Evolutionary conservation across 805 yeast genomes (phyloP), one percentile per base, ranked within the genome.

Genomic region (Candida broadrunensis): DNA sequence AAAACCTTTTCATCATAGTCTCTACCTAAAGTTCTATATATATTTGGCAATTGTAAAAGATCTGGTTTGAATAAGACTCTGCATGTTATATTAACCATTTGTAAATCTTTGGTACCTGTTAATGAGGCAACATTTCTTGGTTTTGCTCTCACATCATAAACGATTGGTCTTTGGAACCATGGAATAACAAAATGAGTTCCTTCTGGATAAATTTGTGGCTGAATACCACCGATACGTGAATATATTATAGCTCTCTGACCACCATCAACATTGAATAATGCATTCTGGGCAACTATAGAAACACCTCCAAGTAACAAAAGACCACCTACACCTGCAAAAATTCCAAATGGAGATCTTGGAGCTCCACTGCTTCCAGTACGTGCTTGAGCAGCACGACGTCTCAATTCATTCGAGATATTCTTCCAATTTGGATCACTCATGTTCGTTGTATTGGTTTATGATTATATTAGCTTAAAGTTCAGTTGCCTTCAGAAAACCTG

Each of bases 241-340:
- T 93, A 93, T 29, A 93, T 78, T 56, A 93, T 90, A 14, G 97
- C 99, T 60, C 99, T 77, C 65, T 91, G 98, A 66, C 99, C 99
- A 80, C 99, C 99, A 65, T 93, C 98, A 45, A 93, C 99, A 50
- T 71, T 70, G 52, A 69, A 70, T 43, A 70, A 61, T 16, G 74
- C 73, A 44, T 70, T 70, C 39, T 67, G 73, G 13, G 69, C 73
- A 35, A 70, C 45, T 20, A 70, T 33, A 9, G 69, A 42, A n/a
- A 54, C 64, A 27, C 73, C 75, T 23, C 73, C 74, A 44, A 70
- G 54, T 24, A 63, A 47, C 21, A 69, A 38, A 16, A 70, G 48
- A 2, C 74, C 75, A 5, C 74, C 75, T 31, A 67, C 36, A 13
- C 75, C 75, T 17, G 72, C 64, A 41, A 69, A 67, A 35, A 65